Percentiles rank a stretch among this genome's conserved stretches.
These are phyloP conservation scores for Mucor lusitanicus DNA, from an alignment of 371 early-diverging fungal species.

Conservation along the genomic window DNA sequence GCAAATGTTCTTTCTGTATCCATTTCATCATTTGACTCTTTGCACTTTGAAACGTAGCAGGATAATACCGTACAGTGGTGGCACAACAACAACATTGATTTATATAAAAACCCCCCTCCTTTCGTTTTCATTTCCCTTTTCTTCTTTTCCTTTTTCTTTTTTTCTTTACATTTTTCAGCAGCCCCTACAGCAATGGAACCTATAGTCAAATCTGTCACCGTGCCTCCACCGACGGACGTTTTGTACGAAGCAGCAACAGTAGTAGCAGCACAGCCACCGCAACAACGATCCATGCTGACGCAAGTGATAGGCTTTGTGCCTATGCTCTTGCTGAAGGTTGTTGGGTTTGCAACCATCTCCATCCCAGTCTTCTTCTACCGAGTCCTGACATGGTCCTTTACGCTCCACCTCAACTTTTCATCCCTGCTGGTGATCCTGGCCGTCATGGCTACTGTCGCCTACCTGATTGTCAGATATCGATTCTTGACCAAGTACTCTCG, in stretches of 20 bases:
- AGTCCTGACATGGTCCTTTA: conserved; percentile 70
- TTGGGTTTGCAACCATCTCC: conserved; percentile 59
- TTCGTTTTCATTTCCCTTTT: neutral
- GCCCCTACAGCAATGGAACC: neutral
- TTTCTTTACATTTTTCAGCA: neutral
- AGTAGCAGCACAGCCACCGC: neutral
- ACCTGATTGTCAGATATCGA: conserved; percentile 70
- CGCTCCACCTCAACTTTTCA: conserved; percentile 67
- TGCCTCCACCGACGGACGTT: conserved; percentile 7
- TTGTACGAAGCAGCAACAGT: neutral
- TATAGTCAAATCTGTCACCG: neutral
- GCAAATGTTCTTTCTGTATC: neutral
- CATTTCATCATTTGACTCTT: neutral
- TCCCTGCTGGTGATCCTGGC: conserved; percentile 53
- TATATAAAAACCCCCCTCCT: neutral
- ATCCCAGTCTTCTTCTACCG: conserved; percentile 60
- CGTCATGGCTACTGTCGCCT: conserved; percentile 41
- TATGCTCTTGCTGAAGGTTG: conserved; percentile 47
- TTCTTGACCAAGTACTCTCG: conserved; percentile 82
- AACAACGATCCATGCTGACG: conserved; percentile 36
- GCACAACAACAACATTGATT: neutral
- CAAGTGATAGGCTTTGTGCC: conserved; percentile 38
- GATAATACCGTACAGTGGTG: neutral
- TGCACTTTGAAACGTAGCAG: neutral
- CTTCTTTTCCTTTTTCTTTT: neutral